A percentile compares a stretch with the other conserved stretches of the same genome.
These are phyloP conservation scores for Aspergillus novoparasiticus DNA, from an alignment of 2,329 filamentous ascomycete genomes.

Conservation along the genomic window DNA sequence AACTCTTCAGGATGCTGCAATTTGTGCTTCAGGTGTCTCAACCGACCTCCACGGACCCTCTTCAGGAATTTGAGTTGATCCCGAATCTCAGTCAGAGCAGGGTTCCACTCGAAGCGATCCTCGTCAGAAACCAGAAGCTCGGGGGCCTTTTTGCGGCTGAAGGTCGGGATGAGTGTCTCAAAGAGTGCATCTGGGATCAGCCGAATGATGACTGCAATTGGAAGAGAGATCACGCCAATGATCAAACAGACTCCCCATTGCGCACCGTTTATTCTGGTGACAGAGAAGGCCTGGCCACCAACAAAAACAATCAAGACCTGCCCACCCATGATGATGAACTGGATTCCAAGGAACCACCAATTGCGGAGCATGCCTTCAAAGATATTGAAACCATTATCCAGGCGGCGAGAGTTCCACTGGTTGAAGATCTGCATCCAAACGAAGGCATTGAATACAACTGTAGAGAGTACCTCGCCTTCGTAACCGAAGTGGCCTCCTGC, in stretches of 20 bases:
- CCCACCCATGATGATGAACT: constrained; percentile 67
- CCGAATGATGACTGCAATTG: constrained; percentile 63
- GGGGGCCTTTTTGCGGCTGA: constrained; percentile 42
- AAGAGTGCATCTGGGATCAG: constrained; percentile 62
- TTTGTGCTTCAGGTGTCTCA: constrained; percentile 62
- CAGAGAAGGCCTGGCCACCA: constrained; percentile 68
- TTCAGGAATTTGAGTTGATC: constrained; percentile 67
- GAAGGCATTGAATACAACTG: constrained; percentile 49
- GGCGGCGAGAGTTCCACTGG: constrained; percentile 50
- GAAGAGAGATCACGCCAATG: constrained; percentile 68
- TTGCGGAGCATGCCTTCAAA: constrained; percentile 47
- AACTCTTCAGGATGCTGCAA: constrained; percentile 58
- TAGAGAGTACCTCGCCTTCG: constrained; percentile 33
- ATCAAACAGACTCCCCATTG: constrained; percentile 73
- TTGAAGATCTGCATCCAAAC: constrained; percentile 55
- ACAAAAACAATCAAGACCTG: constrained; percentile 74
- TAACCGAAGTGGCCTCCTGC: constrained; percentile 37
- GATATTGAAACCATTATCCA: constrained; percentile 49
- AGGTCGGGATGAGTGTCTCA: constrained; percentile 43
- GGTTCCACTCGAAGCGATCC: constrained; percentile 58
- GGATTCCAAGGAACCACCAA: constrained; percentile 60
- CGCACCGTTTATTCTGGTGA: constrained; percentile 60
- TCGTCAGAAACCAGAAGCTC: constrained; percentile 50
- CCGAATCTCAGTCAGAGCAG: constrained; percentile 63
- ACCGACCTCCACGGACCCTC: constrained; percentile 63